phyloP scores from a whole-genome alignment of 176 grass and related monocot species.

The Themeda triandra region DNA sequence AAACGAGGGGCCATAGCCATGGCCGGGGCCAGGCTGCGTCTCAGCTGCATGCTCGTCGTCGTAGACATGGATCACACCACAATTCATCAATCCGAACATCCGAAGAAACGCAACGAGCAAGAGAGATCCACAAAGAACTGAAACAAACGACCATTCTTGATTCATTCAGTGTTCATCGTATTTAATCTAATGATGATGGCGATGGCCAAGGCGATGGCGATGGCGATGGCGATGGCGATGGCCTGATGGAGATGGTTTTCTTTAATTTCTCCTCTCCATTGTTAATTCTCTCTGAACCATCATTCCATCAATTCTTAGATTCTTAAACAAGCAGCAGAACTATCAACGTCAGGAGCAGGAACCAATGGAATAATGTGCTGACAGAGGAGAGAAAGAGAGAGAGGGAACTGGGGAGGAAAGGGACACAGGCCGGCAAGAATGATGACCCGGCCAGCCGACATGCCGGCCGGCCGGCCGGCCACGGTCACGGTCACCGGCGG shows the following conservation, averaged over 20 bases:
- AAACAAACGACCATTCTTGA: neutral
- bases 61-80: neutral
- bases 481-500: constrained; percentile 47
- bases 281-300: neutral
- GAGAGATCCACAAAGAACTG: neutral
- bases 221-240: neutral
- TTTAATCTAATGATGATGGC: neutral
- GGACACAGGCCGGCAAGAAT: neutral
- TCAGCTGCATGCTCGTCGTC: neutral
- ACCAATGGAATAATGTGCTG: neutral
- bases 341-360: constrained; percentile 14
- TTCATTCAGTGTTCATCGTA: neutral
- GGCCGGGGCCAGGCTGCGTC: neutral
- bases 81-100: neutral
- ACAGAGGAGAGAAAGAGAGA: fast-evolving
- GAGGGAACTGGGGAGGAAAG: neutral
- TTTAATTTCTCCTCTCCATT: neutral
- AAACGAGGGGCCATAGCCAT: no score
- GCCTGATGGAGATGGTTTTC: neutral
- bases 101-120: neutral
- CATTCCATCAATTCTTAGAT: neutral
- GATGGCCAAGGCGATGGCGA: neutral
- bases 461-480: neutral
- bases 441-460: neutral
- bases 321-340: neutral